Evolutionary conservation across 805 yeast species (phyloP), one percentile per base, ranked within the genome.

Genomic region (Spencermartinsiella europaea): DNA sequence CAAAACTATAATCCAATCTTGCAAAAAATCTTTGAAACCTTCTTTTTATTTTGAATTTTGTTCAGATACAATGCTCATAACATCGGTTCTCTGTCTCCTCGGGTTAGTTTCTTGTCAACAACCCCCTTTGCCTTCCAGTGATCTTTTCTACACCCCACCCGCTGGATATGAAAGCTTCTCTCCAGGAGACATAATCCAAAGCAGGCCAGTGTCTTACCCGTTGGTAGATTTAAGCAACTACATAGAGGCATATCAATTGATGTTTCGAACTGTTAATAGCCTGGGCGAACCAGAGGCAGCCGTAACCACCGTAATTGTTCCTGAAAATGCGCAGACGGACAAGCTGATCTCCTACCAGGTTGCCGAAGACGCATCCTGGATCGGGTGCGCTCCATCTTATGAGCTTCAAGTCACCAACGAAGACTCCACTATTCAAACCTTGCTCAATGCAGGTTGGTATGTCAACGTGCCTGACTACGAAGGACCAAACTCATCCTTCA

Each of bases 331-430:
- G n/a, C 34, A 40, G 22, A 12, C 31, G 17, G 39, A 45, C 31
- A 46, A 46, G 25, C 39, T 60, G 25, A 42, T 58, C 5, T 58
- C 63, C n/a, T 59, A 56, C 48, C 64, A 59, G 50, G 31, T 49
- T 39, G 51, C 58, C 38, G 63, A 61, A 39, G 65, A 61, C 42
- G 49, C 63, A 5, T 48, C 54, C 16, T 52, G 47, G 40, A 39
- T 56, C 25, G 52, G 52, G 31, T 60, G 64, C 46, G 58, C 60
- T 16, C 65, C 65, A 4, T 56, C 62, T 3, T 60, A 54, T 40
- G 40, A 51, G 12, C 21, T 59, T 39, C 53, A 45, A 37, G 42
- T 41, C 25, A 43, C 46, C 12, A 42, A 49, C 21, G 43, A 46
- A 22, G 45, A 37, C 41, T 31, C 40, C 17, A 40, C 46, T 34